phyloP scores from a whole-genome alignment of 2,329 filamentous ascomycete species.

The Calonectria hongkongensis region DNA sequence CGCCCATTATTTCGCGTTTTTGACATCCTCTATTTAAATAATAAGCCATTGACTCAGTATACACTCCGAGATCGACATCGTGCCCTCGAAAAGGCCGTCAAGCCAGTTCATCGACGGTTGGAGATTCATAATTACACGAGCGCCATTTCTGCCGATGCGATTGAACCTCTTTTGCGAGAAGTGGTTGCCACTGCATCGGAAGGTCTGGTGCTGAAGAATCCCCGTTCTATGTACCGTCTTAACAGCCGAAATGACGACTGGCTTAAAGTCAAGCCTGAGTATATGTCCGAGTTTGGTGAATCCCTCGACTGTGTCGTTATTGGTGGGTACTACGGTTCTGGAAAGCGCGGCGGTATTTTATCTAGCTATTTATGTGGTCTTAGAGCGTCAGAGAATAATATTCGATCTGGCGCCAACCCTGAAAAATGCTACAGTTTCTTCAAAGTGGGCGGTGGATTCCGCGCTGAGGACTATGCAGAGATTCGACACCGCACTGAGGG shows the following conservation, averaged over 20 bases:
- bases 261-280: conserved; percentile 99
- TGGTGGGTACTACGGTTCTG: conserved; percentile 94
- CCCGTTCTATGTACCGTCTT: conserved; percentile 87
- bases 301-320: conserved; percentile 92
- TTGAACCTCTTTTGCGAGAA: conserved; percentile 86
- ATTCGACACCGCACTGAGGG: conserved; percentile 90
- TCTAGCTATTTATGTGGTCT: conserved; percentile 95
- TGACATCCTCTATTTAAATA: conserved; percentile 93
- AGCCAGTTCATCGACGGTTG: conserved; percentile 82
- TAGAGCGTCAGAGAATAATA: conserved; percentile 81
- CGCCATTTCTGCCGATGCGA: conserved; percentile 80
- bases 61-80: conserved; percentile 86
- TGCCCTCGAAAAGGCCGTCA: conserved; percentile 83
- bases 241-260: conserved; percentile 96
- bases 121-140: conserved; percentile 86
- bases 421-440: conserved; percentile 96
- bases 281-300: conserved; percentile 97
- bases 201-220: conserved; percentile 95
- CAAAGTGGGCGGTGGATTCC: conserved; percentile 97
- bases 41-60: conserved; percentile 85
- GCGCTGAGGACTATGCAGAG: conserved; percentile 87
- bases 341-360: conserved; percentile 86
- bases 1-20: conserved; percentile 91
- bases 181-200: conserved; percentile 92
- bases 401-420: conserved; percentile 74